Evolutionary conservation across 129 eudicot genomes (phyloP), one percentile per base, ranked within the genome.

Genomic region (Silybum marianum): DNA sequence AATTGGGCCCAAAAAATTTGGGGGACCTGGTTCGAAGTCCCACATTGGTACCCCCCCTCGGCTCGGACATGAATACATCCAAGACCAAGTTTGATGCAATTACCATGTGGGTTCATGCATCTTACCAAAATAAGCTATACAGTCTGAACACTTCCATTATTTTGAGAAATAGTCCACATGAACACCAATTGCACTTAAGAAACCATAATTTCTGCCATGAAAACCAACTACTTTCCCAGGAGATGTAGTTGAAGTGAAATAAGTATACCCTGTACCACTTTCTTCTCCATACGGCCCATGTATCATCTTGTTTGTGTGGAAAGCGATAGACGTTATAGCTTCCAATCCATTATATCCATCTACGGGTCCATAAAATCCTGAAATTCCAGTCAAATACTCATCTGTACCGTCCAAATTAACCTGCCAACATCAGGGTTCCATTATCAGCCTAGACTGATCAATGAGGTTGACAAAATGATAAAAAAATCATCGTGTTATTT

Each of bases 111-210:
- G 48, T 46, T 26, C 65, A 68, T 44, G 28, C 66, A 21, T 71
- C 19, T 4, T 10, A 66, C 38, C 81, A 58, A 38, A 62, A 60
- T 26, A 3, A 54, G 23, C 36, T 24, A 73, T 7, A 5, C 36
- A 39, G 2, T 25, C 36, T 9, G 10, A 32, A 32, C 30, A 72
- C 24, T 72, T 23, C 32, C 40, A 66, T 40, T 0, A 38, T 26
- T 28, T 71, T 72, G 42, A 80, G 26, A 51, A 51, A 21, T 44
- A 80, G n/a, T 80, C 83, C 83, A 48, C 72, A 10, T 80, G 83
- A 58, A 72, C 71, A 58, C 83, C 83, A 16, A 80, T 51, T 16
- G 71, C 72, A 58, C 71, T 51, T 21, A 80, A 28, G 60, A 60
- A 71, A 22, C 18, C 72, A 54, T 44, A 63, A 23, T n/a, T 72